These are phyloP conservation scores for Persicaria tinctoria DNA, from an alignment of 148 eudicot genomes.

Conservation along the genomic window DNA sequence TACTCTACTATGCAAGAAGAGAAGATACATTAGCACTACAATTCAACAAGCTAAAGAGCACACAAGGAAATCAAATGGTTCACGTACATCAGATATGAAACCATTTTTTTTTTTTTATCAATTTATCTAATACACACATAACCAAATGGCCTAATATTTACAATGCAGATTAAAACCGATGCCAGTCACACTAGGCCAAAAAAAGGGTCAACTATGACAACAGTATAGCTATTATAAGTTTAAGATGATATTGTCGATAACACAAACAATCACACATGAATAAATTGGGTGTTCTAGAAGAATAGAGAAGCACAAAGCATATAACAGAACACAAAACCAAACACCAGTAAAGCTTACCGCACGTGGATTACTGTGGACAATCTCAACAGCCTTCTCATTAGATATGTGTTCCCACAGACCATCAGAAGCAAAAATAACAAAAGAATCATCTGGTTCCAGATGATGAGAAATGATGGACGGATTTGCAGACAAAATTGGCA, in stretches of 20 bases:
- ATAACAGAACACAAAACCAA: not conserved
- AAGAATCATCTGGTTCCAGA: slow-evolving; percentile 42
- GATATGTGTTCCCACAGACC: slow-evolving; percentile 74
- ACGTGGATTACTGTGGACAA: slow-evolving; percentile 38
- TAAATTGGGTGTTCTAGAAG: not conserved
- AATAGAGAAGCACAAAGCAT: slow-evolving; percentile 15
- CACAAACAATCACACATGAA: not conserved
- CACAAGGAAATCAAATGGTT: not conserved
- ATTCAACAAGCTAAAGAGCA: not conserved
- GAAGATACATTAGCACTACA: not conserved
- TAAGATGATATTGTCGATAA: not conserved
- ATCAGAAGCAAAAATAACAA: slow-evolving; percentile 83
- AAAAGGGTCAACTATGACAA: not conserved
- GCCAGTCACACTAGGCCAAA: not conserved
- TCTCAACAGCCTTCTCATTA: slow-evolving; percentile 53
- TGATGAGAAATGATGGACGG: slow-evolving; percentile 43
- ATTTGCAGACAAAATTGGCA: slow-evolving; percentile 50
- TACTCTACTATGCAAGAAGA: not conserved
- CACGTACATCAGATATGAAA: not conserved
- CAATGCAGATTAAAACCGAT: not conserved
- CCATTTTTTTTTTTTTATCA: not conserved
- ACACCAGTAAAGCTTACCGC: slow-evolving; percentile 21
- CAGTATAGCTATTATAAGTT: not conserved
- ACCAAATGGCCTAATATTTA: not conserved
- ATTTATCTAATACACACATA: not conserved